Evolutionary conservation across 2,329 filamentous ascomycete genomes (phyloP).

Genomic region (Colletotrichum sp.): DNA sequence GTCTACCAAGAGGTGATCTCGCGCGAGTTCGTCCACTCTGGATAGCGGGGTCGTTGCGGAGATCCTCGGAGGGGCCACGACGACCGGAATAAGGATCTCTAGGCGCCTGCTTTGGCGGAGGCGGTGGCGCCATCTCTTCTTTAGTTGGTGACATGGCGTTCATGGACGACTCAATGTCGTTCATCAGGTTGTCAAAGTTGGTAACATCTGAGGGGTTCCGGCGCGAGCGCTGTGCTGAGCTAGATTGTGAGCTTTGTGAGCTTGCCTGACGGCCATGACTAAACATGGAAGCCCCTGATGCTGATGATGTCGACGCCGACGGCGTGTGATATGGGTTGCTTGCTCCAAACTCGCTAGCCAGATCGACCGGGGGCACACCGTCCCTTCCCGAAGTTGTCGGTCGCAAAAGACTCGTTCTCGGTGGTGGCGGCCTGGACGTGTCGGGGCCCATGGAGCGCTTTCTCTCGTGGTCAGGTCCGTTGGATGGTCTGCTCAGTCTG

Average conservation of each 20-base stretch:
- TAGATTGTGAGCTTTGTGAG: conserved; percentile 65
- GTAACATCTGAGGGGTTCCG: conserved; percentile 46
- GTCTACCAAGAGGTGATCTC: conserved; percentile 29
- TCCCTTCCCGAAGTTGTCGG: conserved; percentile 44
- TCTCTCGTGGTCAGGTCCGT: conserved; percentile 28
- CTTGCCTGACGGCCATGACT: conserved; percentile 65
- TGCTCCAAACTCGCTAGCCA: conserved; percentile 64
- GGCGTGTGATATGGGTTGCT: conserved; percentile 70
- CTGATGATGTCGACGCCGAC: conserved; percentile 70
- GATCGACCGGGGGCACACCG: conserved; percentile 53
- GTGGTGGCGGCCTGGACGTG: conserved; percentile 57
- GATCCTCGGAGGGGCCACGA: conserved; percentile 23
- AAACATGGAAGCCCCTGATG: conserved; percentile 67
- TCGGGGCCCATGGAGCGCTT: conserved; percentile 53
- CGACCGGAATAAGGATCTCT: conserved; percentile 9
- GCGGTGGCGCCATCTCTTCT: conserved; percentile 27
- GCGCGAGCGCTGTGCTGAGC: conserved; percentile 48
- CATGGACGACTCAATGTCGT: conserved; percentile 61
- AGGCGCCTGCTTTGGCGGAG: conserved; percentile 24
- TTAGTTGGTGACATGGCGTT: conserved; percentile 38
- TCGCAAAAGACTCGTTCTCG: conserved; percentile 53
- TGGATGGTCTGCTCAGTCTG: conserved; percentile 33
- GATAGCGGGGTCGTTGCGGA: conserved; percentile 37
- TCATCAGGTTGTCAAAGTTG: conserved; percentile 58
- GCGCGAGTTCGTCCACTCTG: conserved; percentile 25